Percentiles rank a stretch among this genome's conserved stretches.
Conservation (phyloP, 352 stramenopile species). For the Peronospora belbahrii region DNA sequence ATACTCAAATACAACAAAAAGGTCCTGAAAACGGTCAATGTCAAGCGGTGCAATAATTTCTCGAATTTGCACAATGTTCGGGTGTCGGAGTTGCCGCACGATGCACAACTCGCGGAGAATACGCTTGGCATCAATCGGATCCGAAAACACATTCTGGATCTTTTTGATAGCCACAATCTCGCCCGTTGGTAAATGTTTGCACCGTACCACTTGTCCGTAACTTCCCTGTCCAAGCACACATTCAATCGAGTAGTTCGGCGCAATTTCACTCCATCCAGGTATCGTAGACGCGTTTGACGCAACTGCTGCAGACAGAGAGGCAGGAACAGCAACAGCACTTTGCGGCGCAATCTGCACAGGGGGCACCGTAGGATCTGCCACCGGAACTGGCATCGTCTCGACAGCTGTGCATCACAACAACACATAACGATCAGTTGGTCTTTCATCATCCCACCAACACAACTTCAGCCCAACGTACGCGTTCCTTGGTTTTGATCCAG, state of each 20-base stretch:
- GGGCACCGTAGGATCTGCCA: conserved; percentile 2
- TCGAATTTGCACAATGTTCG: conserved; percentile 83
- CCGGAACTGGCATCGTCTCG: conserved; percentile 7
- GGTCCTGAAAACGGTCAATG: conserved; percentile 65
- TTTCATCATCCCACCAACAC: not conserved
- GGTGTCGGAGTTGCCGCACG: conserved; percentile 72
- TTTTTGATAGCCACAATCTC: conserved; percentile 87
- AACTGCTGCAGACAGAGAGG: conserved; percentile 8
- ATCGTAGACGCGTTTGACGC: conserved; percentile 68
- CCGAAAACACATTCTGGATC: conserved; percentile 85
- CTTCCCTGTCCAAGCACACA: conserved; percentile 78
- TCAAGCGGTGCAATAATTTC: conserved; percentile 80
- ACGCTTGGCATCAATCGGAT: conserved; percentile 82
- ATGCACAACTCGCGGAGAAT: conserved; percentile 83
- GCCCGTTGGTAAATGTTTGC: conserved; percentile 81
- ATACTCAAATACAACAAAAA: conserved; percentile 86
- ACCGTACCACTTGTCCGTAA: conserved; percentile 82
- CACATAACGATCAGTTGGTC: conserved; percentile 1
- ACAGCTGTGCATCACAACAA: conserved; percentile 17
- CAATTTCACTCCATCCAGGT: conserved; percentile 74
- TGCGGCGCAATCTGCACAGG: conserved; percentile 10
- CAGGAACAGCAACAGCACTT: conserved; percentile 12
- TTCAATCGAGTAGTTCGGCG: conserved; percentile 78
- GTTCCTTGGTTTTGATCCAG: conserved; percentile 38
- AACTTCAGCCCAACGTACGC: conserved; percentile 24